phyloP scores from a whole-genome alignment of 371 early-diverging fungal genomes.

The Enterocytospora artemiae region DNA sequence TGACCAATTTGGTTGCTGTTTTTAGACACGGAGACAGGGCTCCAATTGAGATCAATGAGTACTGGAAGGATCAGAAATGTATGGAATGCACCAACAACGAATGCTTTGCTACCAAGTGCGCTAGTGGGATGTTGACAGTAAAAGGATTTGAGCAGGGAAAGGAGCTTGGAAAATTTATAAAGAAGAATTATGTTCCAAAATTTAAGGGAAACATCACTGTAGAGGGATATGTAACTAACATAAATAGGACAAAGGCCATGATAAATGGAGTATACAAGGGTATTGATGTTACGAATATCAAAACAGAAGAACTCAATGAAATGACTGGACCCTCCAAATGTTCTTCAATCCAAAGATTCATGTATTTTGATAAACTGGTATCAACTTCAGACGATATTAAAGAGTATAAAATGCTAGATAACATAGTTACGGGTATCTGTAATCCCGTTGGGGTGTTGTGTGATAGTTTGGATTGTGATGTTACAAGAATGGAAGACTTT shows the following conservation, averaged over 20 bases:
- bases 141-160: conserved; percentile 50
- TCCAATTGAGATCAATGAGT: conserved; percentile 22
- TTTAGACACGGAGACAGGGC: conserved; percentile 54
- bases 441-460: background rate
- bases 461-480: background rate
- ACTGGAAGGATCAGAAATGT: conserved; percentile 40
- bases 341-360: too few relatives aligned
- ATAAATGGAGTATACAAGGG: conserved; percentile 24
- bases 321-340: too few relatives aligned
- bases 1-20: conserved; percentile 36
- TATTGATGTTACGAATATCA: too few relatives aligned
- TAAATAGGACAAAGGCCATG: conserved; percentile 32
- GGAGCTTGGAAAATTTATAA: conserved; percentile 47
- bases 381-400: background rate
- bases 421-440: background rate
- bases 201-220: background rate
- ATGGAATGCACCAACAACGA: conserved; percentile 22
- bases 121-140: conserved; percentile 34
- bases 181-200: conserved; percentile 28
- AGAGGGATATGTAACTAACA: conserved; percentile 10
- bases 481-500: background rate
- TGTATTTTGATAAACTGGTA: too few relatives aligned
- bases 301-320: too few relatives aligned
- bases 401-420: background rate
- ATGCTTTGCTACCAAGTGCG: conserved; percentile 28